Evolutionary conservation across 106 monocot species (phyloP).

Genomic region (Triglochin maritima): DNA sequence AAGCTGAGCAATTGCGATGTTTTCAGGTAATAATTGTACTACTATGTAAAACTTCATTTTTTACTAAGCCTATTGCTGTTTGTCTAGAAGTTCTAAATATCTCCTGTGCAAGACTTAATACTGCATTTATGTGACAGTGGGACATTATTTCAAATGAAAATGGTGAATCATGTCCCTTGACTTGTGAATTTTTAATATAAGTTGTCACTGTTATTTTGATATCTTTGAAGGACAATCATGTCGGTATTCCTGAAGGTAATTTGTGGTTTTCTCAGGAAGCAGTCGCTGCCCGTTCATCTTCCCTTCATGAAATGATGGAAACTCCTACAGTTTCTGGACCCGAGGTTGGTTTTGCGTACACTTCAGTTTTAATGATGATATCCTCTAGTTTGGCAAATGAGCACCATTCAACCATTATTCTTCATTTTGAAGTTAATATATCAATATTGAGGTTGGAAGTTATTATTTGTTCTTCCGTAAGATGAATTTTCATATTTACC

Average conservation of each 20-base stretch:
- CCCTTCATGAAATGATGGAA: constrained; percentile 59
- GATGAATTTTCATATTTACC: not conserved
- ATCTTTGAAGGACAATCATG: too few species aligned
- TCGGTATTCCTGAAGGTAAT: not conserved
- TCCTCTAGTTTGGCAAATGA: not conserved
- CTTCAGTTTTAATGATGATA: not conserved
- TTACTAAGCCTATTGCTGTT: too few species aligned
- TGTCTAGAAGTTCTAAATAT: too few species aligned
- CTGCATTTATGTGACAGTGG: too few species aligned
- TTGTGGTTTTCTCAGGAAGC: constrained; percentile 45
- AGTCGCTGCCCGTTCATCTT: constrained; percentile 39
- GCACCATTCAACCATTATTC: not conserved
- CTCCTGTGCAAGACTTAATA: too few species aligned
- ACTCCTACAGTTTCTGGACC: constrained; percentile 15
- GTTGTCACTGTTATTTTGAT: too few species aligned
- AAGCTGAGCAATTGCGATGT: constrained; percentile 67
- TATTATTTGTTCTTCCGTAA: not conserved
- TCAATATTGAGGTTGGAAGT: not conserved
- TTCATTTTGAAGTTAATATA: not conserved
- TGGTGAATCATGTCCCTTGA: too few species aligned
- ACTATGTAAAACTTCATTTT: too few species aligned
- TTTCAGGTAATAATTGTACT: constrained; percentile 24
- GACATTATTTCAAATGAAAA: too few species aligned
- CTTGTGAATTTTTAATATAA: too few species aligned
- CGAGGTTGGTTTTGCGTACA: constrained; percentile 29